These are phyloP conservation scores for Diaporthe citriasiana DNA, from an alignment of 2,329 filamentous ascomycete species.

Conservation along the genomic window DNA sequence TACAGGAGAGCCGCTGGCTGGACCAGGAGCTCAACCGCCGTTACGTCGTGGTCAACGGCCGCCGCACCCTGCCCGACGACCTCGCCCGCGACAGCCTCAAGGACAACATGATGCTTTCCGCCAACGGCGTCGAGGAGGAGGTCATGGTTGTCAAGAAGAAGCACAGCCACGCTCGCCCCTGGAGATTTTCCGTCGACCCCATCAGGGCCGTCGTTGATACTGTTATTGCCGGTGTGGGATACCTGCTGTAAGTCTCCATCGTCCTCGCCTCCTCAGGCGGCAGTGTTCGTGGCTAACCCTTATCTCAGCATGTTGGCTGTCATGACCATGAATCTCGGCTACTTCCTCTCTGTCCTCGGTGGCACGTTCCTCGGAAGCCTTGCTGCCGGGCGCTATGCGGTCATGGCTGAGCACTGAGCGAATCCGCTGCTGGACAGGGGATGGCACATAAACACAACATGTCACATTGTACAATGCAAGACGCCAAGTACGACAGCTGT, in stretches of 20 bases:
- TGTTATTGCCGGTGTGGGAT: conserved; percentile 81
- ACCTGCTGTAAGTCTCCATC: conserved; percentile 80
- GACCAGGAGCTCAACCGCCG: conserved; percentile 80
- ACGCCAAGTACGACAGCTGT: conserved; percentile 1
- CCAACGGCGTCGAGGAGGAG: conserved; percentile 85
- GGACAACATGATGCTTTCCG: conserved; percentile 76
- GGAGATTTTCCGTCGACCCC: conserved; percentile 85
- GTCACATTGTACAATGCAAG: conserved; percentile 15
- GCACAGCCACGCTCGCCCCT: conserved; percentile 71
- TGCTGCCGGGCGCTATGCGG: conserved; percentile 78
- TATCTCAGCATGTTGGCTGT: conserved; percentile 84
- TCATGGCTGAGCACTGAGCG: conserved; percentile 62
- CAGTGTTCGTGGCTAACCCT: conserved; percentile 17
- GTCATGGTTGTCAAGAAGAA: conserved; percentile 79
- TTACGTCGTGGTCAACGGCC: conserved; percentile 81
- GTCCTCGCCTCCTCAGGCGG: conserved; percentile 1
- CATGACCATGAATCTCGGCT: conserved; percentile 87
- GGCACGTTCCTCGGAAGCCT: conserved; percentile 90
- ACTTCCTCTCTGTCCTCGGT: conserved; percentile 80
- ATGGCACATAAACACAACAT: not conserved
- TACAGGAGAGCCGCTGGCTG: conserved; percentile 74
- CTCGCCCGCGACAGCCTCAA: conserved; percentile 71
- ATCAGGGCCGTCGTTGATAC: conserved; percentile 79
- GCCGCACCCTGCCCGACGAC: conserved; percentile 70
- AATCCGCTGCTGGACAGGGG: conserved; percentile 27